Base-by-base conservation (phyloP, 345 rosid genomes). In the Clausena lansium region DNA sequence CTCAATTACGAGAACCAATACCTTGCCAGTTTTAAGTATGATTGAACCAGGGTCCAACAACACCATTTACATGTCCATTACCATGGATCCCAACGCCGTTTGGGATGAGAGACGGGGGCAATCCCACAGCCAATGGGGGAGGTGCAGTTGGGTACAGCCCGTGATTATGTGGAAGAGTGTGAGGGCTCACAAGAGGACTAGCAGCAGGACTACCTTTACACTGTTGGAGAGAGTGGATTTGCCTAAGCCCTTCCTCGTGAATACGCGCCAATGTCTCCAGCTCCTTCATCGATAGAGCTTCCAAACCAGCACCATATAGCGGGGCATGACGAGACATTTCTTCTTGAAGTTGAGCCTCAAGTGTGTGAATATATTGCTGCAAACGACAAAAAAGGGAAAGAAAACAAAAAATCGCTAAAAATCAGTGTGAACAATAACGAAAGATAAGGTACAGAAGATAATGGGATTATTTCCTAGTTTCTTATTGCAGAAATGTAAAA, bases 271-370 rank as follows among this genome's bases (percentile, higher is more conserved):
- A 79, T 2, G 99, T 94, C 60, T 92, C 97, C 73, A 97, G 83
- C 89, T 97, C 99, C 81, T 88, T 89, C 97, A 93, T 85, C 10
- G 99, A 93, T 24, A 97, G 88, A 81, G 91, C 86, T 81, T 97
- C 98, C 84, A 97, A 77, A 73, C 93, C 94, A 19, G 94, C 99
- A 78, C 99, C 98, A 13, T 97, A 97, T 3, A 97, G 89, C 8
- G 99, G 99, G 11, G 99, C 99, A 65, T 95, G 98, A 59, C 92
- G 83, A 2, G 94, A 82, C 88, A 95, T 93, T 83, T 95, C 98
- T 66, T 95, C 98, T 78, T 88, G 94, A 74, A 93, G 92, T 11
- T 92, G 89, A 60, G 85, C 83, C 84, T 95, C 89, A 11, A 95
- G 86, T 27, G 89, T 81, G 82, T 92, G 91, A 64, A 95, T 92